These are phyloP conservation scores for Phytopythium vexans DNA, from an alignment of 352 stramenopile species.

Conservation along the genomic window DNA sequence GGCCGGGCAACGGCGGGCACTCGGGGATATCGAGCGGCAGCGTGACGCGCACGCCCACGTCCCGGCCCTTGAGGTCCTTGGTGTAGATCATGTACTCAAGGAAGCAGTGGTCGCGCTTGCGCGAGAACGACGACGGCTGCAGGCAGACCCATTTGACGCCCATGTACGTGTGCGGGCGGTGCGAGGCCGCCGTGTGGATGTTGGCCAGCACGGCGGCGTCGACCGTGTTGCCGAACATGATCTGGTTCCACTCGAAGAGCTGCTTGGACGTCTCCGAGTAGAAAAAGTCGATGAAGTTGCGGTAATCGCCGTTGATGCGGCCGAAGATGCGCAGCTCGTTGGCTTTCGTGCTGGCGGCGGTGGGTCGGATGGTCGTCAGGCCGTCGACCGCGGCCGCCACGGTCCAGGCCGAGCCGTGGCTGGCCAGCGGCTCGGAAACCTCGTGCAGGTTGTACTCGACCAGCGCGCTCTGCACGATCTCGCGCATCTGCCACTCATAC, in stretches of 20 bases:
- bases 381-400: conserved; percentile 17
- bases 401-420: conserved; percentile 23
- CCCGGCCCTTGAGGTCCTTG: conserved; percentile 43
- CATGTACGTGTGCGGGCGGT: conserved; percentile 50
- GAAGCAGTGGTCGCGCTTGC: conserved; percentile 65
- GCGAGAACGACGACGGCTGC: conserved; percentile 47
- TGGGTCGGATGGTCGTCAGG: conserved; percentile 24
- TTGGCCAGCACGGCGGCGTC: conserved; percentile 66
- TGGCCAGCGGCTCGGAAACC: conserved; percentile 23
- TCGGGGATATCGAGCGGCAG: conserved; percentile 52
- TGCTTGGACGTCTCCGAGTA: conserved; percentile 53
- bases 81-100: conserved; percentile 74
- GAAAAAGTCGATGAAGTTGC: conserved; percentile 63
- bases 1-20: conserved; percentile 37
- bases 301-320: conserved; percentile 46
- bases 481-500: conserved; percentile 29
- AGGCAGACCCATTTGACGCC: conserved; percentile 78
- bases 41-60: conserved; percentile 59
- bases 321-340: conserved; percentile 54
- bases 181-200: conserved; percentile 46
- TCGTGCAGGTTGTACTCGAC: conserved; percentile 43
- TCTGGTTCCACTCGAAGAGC: conserved; percentile 61
- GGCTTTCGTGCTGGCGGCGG: conserved; percentile 6
- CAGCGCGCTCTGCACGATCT: conserved; percentile 37
- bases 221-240: conserved; percentile 50